A percentile compares a stretch with the other conserved stretches of the same genome.
Conservation (phyloP, 2,329 filamentous ascomycete genomes). For the Neonectria ditissima region DNA sequence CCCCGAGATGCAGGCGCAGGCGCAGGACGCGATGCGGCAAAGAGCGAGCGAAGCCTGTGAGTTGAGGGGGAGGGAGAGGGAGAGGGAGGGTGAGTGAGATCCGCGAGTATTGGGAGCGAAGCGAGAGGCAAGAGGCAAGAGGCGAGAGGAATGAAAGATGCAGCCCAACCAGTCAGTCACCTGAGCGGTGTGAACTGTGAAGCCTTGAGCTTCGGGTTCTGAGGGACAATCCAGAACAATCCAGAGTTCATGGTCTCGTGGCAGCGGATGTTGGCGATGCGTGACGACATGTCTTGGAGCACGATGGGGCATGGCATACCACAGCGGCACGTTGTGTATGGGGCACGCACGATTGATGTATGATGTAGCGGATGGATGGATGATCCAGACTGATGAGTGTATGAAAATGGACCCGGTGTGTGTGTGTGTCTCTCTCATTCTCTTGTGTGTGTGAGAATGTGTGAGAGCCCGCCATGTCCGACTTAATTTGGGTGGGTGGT, state of each 20-base stretch:
- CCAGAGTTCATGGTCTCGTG: constrained; percentile 41
- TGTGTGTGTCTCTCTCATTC: constrained; percentile 34
- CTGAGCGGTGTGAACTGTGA: constrained; percentile 35
- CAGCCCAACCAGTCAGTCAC: not conserved
- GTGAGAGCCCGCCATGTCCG: constrained; percentile 7
- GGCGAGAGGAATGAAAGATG: constrained; percentile 17
- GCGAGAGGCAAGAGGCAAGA: constrained; percentile 3
- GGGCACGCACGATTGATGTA: constrained; percentile 25
- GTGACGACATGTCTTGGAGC: constrained; percentile 45
- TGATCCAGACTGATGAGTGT: constrained; percentile 29
- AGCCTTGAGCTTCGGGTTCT: constrained; percentile 29
- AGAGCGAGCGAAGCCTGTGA: constrained; percentile 16
- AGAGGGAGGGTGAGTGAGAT: not conserved
- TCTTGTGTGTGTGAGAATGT: too few relatives aligned
- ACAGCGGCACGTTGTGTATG: constrained; percentile 30
- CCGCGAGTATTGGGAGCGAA: not conserved
- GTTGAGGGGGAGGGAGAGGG: constrained; percentile 4
- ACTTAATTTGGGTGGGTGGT: constrained; percentile 6
- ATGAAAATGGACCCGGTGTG: constrained; percentile 22
- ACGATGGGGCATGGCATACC: constrained; percentile 35
- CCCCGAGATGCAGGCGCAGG: constrained; percentile 36
- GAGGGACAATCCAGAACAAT: constrained; percentile 32
- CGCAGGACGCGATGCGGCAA: constrained; percentile 37
- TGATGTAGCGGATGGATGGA: constrained; percentile 37
- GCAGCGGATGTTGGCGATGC: constrained; percentile 37